Percentiles rank a stretch among this genome's conserved stretches.
phyloP scores from a whole-genome alignment of 257 asterid species.

The Salvia hispanica region DNA sequence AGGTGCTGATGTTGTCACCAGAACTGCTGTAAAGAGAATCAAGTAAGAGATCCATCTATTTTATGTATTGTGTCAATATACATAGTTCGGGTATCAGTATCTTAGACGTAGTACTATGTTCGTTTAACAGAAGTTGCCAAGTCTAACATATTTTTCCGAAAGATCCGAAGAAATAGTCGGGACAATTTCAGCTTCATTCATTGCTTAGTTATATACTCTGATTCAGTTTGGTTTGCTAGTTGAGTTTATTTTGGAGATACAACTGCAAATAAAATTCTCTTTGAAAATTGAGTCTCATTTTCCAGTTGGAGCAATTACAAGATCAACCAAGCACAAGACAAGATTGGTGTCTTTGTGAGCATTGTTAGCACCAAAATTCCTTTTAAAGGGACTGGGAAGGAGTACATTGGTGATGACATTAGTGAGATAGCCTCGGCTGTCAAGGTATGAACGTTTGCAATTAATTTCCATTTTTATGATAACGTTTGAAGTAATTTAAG shows the following conservation, averaged over 20 bases:
- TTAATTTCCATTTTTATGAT: not conserved
- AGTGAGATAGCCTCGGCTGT: slow-evolving; percentile 92
- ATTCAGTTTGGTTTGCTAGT: slow-evolving; percentile 20
- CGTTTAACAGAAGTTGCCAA: slow-evolving; percentile 12
- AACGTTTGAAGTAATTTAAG: slow-evolving; percentile 22
- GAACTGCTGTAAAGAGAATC: slow-evolving; percentile 86
- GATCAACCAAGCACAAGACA: slow-evolving; percentile 91
- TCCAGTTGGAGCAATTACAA: slow-evolving; percentile 90
- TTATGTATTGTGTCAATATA: slow-evolving; percentile 6
- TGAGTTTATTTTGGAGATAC: slow-evolving; percentile 8
- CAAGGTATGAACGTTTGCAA: slow-evolving; percentile 51
- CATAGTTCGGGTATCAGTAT: not conserved
- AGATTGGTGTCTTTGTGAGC: slow-evolving; percentile 88
- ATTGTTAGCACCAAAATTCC: slow-evolving; percentile 95
- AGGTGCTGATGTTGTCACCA: slow-evolving; percentile 96
- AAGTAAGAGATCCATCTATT: slow-evolving; percentile 49
- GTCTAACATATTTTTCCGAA: not conserved
- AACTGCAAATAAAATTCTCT: slow-evolving; percentile 12
- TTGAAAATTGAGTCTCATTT: slow-evolving; percentile 20
- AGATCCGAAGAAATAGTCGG: not conserved
- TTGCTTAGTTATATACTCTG: slow-evolving; percentile 15
- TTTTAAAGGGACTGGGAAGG: slow-evolving; percentile 94
- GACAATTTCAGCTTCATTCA: slow-evolving; percentile 25
- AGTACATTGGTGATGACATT: slow-evolving; percentile 93
- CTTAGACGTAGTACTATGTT: slow-evolving; percentile 7